A percentile compares a stretch with the other conserved stretches of the same genome.
Evolutionary conservation across 306 rosid genomes (phyloP).

Genomic region (Prunus davidiana): DNA sequence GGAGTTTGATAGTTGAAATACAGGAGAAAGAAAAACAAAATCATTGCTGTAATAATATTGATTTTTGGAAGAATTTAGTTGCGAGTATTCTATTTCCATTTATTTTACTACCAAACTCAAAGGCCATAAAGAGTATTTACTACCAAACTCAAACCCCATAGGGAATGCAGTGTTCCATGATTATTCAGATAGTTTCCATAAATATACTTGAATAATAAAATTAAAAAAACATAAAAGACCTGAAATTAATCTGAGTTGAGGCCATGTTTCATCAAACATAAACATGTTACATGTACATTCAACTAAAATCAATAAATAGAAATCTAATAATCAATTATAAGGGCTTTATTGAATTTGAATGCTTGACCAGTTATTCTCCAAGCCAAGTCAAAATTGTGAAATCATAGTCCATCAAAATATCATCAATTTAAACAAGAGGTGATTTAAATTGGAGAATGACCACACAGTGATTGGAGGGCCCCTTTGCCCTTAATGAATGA

Average conservation of each 20-base stretch:
- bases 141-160: not conserved
- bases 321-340: too few relatives aligned
- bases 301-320: too few relatives aligned
- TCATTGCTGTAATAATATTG: too few relatives aligned
- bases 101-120: not conserved
- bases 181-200: not conserved
- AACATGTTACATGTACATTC: too few relatives aligned
- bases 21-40: not conserved
- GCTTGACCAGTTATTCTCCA: too few relatives aligned
- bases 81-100: not conserved
- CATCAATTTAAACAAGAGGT: not conserved
- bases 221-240: not conserved
- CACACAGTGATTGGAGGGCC: not conserved
- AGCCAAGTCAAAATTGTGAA: not conserved
- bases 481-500: not conserved
- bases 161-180: not conserved
- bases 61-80: too few relatives aligned
- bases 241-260: not conserved
- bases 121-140: not conserved
- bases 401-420: not conserved
- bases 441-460: constrained; percentile 11
- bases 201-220: too few relatives aligned
- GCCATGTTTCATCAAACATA: not conserved
- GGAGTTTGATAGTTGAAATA: not conserved
- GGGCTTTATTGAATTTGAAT: too few relatives aligned